Base-by-base conservation (phyloP, 2,329 filamentous ascomycete species). In the Pestalotiopsis sp. region DNA sequence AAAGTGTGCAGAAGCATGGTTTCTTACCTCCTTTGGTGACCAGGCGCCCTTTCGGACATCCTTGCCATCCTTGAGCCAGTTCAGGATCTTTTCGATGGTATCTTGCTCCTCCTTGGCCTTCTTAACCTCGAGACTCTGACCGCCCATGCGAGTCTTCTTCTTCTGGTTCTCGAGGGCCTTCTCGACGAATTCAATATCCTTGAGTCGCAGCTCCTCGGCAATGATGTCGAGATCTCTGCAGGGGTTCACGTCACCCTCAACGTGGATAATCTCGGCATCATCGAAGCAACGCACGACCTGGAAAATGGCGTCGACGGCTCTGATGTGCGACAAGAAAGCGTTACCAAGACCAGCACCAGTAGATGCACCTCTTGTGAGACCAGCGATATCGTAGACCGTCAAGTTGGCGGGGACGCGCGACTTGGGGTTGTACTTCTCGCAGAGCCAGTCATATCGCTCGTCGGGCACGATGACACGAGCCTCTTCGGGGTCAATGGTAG, bases 261-360 rank as follows among this genome's bases (percentile, higher is more conserved):
- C 95, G 88, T 99, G 96, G 77, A 98, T 98, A 77, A 99, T 99
- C 84, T 99, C 96, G 70, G 95, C 96, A 86, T 99, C 96, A 80
- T 99, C 97, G 84, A 99, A 98, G 85, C 93, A 97, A 77, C 95
- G 91, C 49, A 98, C 95, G 59, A 98, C 95, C 83, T 97, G 93
- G 87, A 97, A 98, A 83, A 98, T 97, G 82, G 95, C 95, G 86
- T 98, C 95, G 82, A 98, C 95, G 67, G 96, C 96, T 80, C 97
- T 94, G 76, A 99, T 99, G 83, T 99, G 96, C 49, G 96, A 98
- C 85, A 99, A 86, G 90, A 99, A 99, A 75, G 95, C 90, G 81
- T 99, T 99, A 77, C 96, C 96, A 71, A 99, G 92, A 87, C 96
- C 96, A 75, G 94, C 96, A 85, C 97, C 97, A 68, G 95, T 98